Evolutionary conservation across 2,329 filamentous ascomycete species (phyloP).

Genomic region (Rutstroemia sp.): DNA sequence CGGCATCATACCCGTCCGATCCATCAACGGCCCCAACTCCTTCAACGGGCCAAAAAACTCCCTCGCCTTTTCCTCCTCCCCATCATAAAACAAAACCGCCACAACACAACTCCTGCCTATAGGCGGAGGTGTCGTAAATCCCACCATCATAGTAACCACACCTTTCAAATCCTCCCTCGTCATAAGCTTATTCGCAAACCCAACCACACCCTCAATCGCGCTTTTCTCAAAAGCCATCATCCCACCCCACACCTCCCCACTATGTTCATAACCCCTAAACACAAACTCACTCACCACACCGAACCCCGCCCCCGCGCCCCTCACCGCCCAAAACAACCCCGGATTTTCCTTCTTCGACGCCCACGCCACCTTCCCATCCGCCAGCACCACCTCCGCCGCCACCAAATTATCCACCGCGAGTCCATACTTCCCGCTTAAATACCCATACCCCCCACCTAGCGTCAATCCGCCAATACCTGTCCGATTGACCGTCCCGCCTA

Average conservation of each 20-base stretch:
- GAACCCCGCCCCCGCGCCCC: conserved; percentile 6
- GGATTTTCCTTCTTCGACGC: conserved; percentile 13
- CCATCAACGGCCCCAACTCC: conserved; percentile 22
- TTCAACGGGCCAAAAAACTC: conserved; percentile 26
- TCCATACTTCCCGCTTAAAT: conserved; percentile 37
- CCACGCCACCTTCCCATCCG: conserved; percentile 13
- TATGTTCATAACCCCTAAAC: conserved; percentile 22
- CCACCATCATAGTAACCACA: not conserved
- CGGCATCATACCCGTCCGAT: conserved; percentile 24
- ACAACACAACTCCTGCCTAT: not conserved
- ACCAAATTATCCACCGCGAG: conserved; percentile 21
- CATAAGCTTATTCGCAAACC: conserved; percentile 12
- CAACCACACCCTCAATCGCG: conserved; percentile 10
- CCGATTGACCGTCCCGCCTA: not conserved
- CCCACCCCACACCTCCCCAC: conserved; percentile 15
- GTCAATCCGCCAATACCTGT: conserved; percentile 13
- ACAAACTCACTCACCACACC: not conserved
- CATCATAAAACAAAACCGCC: conserved; percentile 28
- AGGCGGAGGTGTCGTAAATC: not conserved
- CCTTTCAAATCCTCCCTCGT: conserved; percentile 5
- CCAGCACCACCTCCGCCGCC: conserved; percentile 15
- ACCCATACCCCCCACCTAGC: conserved; percentile 37
- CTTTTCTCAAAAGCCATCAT: conserved; percentile 12
- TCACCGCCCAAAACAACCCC: conserved; percentile 21
- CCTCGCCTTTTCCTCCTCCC: conserved; percentile 24